Percentiles rank a stretch among this genome's conserved stretches.
These are phyloP conservation scores for Apiospora aurea DNA, from an alignment of 2,329 filamentous ascomycete genomes.

Conservation along the genomic window DNA sequence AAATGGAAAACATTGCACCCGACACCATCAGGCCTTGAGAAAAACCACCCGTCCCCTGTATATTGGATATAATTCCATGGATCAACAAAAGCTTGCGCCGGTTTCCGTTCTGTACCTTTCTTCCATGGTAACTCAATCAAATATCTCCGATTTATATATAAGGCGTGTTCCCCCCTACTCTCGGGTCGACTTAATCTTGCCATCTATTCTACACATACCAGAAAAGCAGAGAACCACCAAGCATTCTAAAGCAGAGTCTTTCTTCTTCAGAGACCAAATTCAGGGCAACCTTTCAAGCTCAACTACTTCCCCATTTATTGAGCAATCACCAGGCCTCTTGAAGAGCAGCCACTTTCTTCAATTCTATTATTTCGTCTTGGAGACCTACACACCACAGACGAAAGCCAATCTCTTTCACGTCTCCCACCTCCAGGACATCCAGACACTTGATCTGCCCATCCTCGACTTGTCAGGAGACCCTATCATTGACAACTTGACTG, in stretches of 20 bases:
- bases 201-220: neutral
- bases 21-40: neutral
- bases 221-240: neutral
- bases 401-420: neutral
- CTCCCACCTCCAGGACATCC: neutral
- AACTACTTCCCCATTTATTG: no score
- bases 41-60: neutral
- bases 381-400: neutral
- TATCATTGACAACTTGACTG: neutral
- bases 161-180: neutral
- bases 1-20: neutral
- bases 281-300: no score
- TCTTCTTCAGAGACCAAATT: no score
- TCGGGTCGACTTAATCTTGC: neutral
- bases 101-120: neutral
- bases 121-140: neutral
- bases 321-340: no score
- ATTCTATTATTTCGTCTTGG: neutral
- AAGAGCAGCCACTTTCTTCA: neutral
- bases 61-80: neutral
- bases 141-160: neutral
- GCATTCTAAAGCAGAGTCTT: no score
- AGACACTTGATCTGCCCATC: neutral
- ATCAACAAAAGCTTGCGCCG: neutral
- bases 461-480: neutral